phyloP scores from a whole-genome alignment of 805 yeast genomes.

The Candida nemodendra region DNA sequence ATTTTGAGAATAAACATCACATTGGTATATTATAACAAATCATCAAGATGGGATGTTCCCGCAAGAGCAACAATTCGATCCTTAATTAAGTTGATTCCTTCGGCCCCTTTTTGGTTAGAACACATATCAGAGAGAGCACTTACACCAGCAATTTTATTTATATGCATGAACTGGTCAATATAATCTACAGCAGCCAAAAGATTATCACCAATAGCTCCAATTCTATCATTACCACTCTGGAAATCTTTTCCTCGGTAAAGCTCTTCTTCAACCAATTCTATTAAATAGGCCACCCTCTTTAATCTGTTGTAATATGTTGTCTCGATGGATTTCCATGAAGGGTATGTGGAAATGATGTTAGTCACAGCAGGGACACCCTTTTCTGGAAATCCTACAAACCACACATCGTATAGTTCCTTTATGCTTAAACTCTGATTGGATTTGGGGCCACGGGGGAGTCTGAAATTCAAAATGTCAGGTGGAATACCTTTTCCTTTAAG shows the following conservation, averaged over 20 bases:
- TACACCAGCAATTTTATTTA: slow-evolving; percentile 11
- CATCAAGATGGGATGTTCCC: neutral
- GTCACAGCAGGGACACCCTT: slow-evolving; percentile 10
- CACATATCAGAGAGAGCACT: slow-evolving; percentile 20
- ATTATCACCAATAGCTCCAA: neutral
- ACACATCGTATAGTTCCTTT: slow-evolving; percentile 12
- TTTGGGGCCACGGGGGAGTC: slow-evolving; percentile 17
- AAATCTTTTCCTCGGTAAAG: neutral
- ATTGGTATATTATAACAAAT: slow-evolving; percentile 46
- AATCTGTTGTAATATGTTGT: slow-evolving; percentile 17
- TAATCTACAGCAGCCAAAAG: slow-evolving; percentile 7
- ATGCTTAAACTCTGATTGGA: slow-evolving; percentile 13
- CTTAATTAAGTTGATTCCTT: slow-evolving; percentile 7
- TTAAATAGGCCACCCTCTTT: slow-evolving; percentile 14
- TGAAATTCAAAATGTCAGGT: slow-evolving; percentile 7
- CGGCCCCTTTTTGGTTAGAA: slow-evolving; percentile 17
- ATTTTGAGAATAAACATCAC: no score
- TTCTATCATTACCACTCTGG: neutral
- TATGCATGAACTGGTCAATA: slow-evolving; percentile 13
- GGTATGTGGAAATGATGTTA: slow-evolving; percentile 9
- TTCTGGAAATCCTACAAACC: slow-evolving; percentile 13
- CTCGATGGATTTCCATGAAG: slow-evolving; percentile 15
- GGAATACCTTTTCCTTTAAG: slow-evolving; percentile 16
- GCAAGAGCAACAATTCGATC: slow-evolving; percentile 1
- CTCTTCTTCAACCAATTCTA: slow-evolving; percentile 9